Percentiles rank a stretch among this genome's conserved stretches.
phyloP scores from a whole-genome alignment of 129 eudicot genomes.

The Sambucus nigra region DNA sequence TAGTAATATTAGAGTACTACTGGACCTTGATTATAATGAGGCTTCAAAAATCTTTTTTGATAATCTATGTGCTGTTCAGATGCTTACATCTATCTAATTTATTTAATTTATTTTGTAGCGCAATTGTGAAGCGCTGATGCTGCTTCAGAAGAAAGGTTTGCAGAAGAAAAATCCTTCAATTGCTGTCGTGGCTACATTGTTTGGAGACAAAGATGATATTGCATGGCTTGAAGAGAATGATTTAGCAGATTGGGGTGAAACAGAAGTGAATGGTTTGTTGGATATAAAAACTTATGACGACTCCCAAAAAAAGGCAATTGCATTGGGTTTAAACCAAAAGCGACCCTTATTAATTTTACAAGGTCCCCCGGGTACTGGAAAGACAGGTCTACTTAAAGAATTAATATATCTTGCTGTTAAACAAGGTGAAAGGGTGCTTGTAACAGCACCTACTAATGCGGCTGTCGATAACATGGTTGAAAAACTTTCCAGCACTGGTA shows the following conservation, averaged over 20 bases:
- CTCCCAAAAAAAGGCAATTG: slow-evolving; percentile 70
- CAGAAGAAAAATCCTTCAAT: slow-evolving; percentile 76
- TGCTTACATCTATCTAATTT: not conserved
- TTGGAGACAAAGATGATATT: slow-evolving; percentile 77
- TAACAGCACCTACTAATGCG: slow-evolving; percentile 91
- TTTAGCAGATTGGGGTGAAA: slow-evolving; percentile 68
- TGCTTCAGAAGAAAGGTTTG: slow-evolving; percentile 91
- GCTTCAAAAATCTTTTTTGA: not conserved
- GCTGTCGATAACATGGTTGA: slow-evolving; percentile 97
- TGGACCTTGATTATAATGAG: slow-evolving; percentile 1
- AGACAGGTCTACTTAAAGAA: slow-evolving; percentile 68
- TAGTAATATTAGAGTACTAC: not conserved
- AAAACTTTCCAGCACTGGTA: slow-evolving; percentile 55
- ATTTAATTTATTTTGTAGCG: slow-evolving; percentile 44
- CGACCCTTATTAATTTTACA: slow-evolving; percentile 69
- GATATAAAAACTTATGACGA: slow-evolving; percentile 33
- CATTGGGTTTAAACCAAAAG: slow-evolving; percentile 73
- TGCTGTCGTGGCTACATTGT: slow-evolving; percentile 71
- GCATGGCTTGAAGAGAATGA: slow-evolving; percentile 43
- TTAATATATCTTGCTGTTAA: slow-evolving; percentile 46
- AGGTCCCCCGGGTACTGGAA: slow-evolving; percentile 99
- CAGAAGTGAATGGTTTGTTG: slow-evolving; percentile 33
- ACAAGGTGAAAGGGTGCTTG: slow-evolving; percentile 82
- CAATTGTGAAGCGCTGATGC: slow-evolving; percentile 89
- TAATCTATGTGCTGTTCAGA: no score